Base-by-base conservation (phyloP, 1,284 basidiomycete species). In the Rhodotorula sp. region DNA sequence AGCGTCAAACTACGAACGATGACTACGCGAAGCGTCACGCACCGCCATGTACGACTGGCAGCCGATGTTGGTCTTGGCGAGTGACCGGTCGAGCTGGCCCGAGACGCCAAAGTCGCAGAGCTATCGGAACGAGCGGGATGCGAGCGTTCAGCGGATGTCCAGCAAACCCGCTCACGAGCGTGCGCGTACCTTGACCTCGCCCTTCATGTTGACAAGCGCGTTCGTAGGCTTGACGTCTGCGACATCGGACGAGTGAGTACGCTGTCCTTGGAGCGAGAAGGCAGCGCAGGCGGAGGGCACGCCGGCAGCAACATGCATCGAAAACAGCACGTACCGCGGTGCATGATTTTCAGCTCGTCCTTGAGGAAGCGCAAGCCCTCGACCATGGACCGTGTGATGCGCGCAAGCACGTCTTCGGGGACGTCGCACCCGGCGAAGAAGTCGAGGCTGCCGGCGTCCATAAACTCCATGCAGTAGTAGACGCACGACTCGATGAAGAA, bases 401-500 rank as follows among this genome's bases (percentile, higher is more conserved):
- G 85, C 12, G 89, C 89, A n/a, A 99, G 84, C 3, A 95, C 92
- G 57, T 87, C 84, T 81, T 97, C 93, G 2, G 92, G 92, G 8
- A 83, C 79, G 44, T 82, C 82, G 71, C 82, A 81, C 9, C 85
- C 85, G 52, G 88, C 88, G 1, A 98, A 86, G 74, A 92, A 93
- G 81, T 98, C 96, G 61, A 99, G 85, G 68, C 89, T 91, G 23
- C 95, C 93, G 4, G 92, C 93, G 80, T 99, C 94, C 96, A 99
- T 98, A 83, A 90, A 93, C 84, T 99, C 96, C 94, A 99, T 98
- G 83, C 96, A 98, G 82, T 97, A 98, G 83, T 98, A 98, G 50
- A 99, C 96, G 82, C 92, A 99, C 41, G 91, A 92, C 81, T 99
- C 96, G 82, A 97, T 94, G 81, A 97, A 98, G 85, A 99, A 99